phyloP scores from a whole-genome alignment of 1,284 basidiomycete genomes.

The Gastroboletus turbinatus region DNA sequence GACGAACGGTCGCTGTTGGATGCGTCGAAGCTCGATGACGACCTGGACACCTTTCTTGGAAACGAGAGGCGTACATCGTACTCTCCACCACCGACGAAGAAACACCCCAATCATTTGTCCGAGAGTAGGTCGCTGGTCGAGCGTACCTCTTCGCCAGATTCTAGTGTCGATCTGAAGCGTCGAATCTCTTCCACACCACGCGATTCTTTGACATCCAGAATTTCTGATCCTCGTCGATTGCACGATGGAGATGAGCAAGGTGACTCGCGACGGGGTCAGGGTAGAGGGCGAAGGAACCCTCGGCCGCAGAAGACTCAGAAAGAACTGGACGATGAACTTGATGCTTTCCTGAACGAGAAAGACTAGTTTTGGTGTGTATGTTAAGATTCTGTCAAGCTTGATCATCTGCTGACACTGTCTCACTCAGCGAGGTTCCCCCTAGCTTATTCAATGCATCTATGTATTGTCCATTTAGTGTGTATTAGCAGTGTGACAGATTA shows the following conservation, averaged over 20 bases:
- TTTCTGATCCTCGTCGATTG: slow-evolving; percentile 17
- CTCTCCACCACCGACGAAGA: slow-evolving; percentile 56
- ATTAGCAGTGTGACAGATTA: slow-evolving; percentile 1
- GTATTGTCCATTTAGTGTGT: slow-evolving; percentile 4
- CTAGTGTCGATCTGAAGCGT: slow-evolving; percentile 39
- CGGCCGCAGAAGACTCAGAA: slow-evolving; percentile 60
- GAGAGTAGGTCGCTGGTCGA: slow-evolving; percentile 54
- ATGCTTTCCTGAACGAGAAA: slow-evolving; percentile 63
- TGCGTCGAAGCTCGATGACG: slow-evolving; percentile 42
- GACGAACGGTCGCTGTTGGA: slow-evolving; percentile 27
- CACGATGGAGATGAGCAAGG: slow-evolving; percentile 26
- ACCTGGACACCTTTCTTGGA: slow-evolving; percentile 63
- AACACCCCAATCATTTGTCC: slow-evolving; percentile 61
- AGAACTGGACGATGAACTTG: slow-evolving; percentile 75
- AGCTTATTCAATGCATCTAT: neutral
- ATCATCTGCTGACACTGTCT: slow-evolving; percentile 7
- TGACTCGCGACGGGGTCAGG: slow-evolving; percentile 19
- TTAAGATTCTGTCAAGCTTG: neutral
- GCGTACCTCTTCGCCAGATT: slow-evolving; percentile 49
- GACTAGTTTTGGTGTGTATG: slow-evolving; percentile 24
- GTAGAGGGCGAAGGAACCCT: slow-evolving; percentile 32
- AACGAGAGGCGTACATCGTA: slow-evolving; percentile 35
- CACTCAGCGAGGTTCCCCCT: neutral
- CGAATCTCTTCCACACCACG: slow-evolving; percentile 47
- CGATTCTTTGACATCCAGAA: slow-evolving; percentile 24